Conservation (phyloP, 176 grass and related monocot genomes). For the Paspalum notatum region DNA sequence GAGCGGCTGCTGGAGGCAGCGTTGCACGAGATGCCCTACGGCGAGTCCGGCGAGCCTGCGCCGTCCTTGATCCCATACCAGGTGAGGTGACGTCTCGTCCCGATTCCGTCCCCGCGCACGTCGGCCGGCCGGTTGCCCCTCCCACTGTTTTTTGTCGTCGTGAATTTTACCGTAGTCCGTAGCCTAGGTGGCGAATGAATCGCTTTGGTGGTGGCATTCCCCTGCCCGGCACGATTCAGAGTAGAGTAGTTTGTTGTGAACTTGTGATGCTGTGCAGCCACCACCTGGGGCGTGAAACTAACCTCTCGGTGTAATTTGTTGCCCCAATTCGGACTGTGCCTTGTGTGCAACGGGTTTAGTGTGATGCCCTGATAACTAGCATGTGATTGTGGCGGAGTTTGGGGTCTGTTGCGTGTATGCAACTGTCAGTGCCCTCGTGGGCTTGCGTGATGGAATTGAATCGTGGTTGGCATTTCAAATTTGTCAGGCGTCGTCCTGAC, state of each 20-base stretch:
- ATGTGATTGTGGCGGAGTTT: background rate
- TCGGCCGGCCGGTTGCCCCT: background rate
- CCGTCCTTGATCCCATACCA: conserved; percentile 67
- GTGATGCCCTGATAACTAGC: conserved; percentile 6
- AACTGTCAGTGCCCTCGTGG: conserved; percentile 5
- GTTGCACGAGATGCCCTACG: conserved; percentile 67
- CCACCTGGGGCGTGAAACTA: background rate
- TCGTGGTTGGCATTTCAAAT: background rate
- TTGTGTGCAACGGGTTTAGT: background rate
- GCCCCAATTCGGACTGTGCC: background rate
- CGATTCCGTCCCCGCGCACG: background rate
- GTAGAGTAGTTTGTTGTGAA: background rate
- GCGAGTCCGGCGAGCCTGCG: conserved; percentile 61
- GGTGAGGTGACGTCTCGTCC: conserved; percentile 35
- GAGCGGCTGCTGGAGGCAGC: conserved; percentile 54
- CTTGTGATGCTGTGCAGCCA: background rate
- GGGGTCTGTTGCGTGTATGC: background rate
- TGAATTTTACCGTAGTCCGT: background rate
- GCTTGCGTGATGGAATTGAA: background rate
- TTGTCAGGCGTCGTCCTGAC: background rate
- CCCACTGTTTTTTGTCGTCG: conserved; percentile 5
- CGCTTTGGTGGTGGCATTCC: background rate
- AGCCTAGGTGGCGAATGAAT: background rate
- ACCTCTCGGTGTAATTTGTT: conserved; percentile 10
- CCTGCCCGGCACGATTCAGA: background rate